Evolutionary conservation across 441 rosid species (phyloP).

Genomic region (Mallotus repandus): DNA sequence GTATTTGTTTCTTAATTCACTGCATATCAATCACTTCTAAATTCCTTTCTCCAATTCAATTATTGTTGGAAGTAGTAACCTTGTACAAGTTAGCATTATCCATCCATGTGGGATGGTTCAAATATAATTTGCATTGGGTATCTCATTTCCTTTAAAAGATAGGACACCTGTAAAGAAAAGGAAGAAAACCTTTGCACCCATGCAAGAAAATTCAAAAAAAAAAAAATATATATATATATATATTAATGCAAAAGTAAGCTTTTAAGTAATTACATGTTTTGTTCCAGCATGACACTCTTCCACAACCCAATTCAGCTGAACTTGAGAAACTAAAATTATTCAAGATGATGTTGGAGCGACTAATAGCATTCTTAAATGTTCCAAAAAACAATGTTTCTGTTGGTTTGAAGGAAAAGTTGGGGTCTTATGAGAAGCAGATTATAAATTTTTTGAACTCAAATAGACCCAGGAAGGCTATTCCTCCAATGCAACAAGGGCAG

Average conservation of each 20-base stretch:
- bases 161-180: background rate
- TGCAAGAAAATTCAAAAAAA: background rate
- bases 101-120: background rate
- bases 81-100: background rate
- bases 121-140: background rate
- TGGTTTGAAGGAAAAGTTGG: slow-evolving; percentile 63
- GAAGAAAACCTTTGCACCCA: slow-evolving; percentile 1
- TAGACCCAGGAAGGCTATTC: slow-evolving; percentile 53
- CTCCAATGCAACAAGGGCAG: slow-evolving; percentile 63
- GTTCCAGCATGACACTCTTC: slow-evolving; percentile 55
- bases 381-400: slow-evolving; percentile 47
- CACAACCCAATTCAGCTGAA: slow-evolving; percentile 73
- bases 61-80: background rate
- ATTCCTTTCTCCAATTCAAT: background rate
- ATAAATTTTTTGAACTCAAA: slow-evolving; percentile 47
- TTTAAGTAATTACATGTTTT: background rate
- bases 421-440: slow-evolving; percentile 77
- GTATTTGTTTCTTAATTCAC: slow-evolving; percentile 6
- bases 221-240: too few relatives aligned
- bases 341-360: slow-evolving; percentile 67
- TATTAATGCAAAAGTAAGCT: slow-evolving; percentile 1
- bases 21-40: background rate
- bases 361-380: slow-evolving; percentile 52
- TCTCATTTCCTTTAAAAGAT: background rate
- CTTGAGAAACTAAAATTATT: slow-evolving; percentile 65